phyloP scores from a whole-genome alignment of 2,329 filamentous ascomycete genomes.

The Neospermospora avenae region DNA sequence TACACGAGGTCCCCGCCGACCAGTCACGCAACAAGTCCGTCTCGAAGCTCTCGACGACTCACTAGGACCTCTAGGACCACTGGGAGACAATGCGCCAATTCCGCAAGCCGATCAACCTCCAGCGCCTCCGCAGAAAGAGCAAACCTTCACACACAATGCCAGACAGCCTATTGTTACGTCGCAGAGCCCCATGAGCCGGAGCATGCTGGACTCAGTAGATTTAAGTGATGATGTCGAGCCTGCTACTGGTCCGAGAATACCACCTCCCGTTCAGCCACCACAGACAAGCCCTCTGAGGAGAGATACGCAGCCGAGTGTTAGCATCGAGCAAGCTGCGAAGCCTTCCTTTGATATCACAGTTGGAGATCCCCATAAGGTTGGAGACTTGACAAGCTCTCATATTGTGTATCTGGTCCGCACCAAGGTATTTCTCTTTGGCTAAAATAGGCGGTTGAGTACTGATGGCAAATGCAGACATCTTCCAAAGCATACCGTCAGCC shows the following conservation, averaged over 20 bases:
- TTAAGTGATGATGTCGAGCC: conserved; percentile 62
- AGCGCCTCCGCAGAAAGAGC: conserved; percentile 66
- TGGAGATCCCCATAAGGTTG: conserved; percentile 96
- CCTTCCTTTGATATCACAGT: conserved; percentile 88
- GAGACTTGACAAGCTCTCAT: conserved; percentile 92
- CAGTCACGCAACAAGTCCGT: conserved; percentile 72
- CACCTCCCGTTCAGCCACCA: conserved; percentile 60
- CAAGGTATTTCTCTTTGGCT: conserved; percentile 57
- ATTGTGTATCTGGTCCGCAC: conserved; percentile 97
- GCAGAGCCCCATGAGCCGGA: conserved; percentile 45
- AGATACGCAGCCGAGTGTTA: conserved; percentile 72
- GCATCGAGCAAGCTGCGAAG: conserved; percentile 89
- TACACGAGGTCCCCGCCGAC: conserved; percentile 46
- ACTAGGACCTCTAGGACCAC: conserved; percentile 71
- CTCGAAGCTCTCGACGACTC: conserved; percentile 74
- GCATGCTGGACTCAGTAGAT: conserved; percentile 63
- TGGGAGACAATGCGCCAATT: conserved; percentile 46
- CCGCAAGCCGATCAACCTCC: conserved; percentile 55
- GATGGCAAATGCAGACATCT: conserved; percentile 62
- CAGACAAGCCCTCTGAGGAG: conserved; percentile 49
- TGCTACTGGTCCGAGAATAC: conserved; percentile 55
- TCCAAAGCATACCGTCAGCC: conserved; percentile 93
- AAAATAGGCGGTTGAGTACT: conserved; percentile 14
- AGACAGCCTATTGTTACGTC: conserved; percentile 41
- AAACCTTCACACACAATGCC: conserved; percentile 57